These are phyloP conservation scores for Primulina huaijiensis DNA, from an alignment of 257 asterid genomes.

Conservation along the genomic window DNA sequence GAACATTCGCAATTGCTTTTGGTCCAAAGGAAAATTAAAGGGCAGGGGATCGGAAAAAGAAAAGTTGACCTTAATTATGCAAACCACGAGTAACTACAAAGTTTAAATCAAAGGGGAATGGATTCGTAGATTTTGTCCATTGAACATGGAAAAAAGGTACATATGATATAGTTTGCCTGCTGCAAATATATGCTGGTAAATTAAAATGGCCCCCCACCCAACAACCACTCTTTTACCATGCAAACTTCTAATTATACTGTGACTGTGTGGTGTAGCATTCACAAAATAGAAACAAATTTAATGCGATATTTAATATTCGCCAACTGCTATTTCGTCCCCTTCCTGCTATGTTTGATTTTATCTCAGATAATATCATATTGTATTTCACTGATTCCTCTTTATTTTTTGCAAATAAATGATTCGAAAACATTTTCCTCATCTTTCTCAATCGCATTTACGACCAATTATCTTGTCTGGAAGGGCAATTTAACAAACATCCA, in stretches of 20 bases:
- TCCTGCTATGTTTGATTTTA: background rate
- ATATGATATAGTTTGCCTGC: too few species aligned
- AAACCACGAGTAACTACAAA: too few species aligned
- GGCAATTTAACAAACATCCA: constrained; percentile 22
- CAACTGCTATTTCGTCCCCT: constrained; percentile 3
- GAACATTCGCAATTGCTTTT: too few species aligned
- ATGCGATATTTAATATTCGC: background rate
- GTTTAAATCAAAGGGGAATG: background rate
- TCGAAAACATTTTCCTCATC: background rate
- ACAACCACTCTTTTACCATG: too few species aligned
- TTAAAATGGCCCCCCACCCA: background rate
- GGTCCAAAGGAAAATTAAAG: too few species aligned
- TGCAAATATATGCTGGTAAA: background rate
- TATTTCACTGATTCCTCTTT: too few species aligned
- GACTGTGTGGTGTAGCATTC: background rate
- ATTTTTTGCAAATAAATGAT: too few species aligned
- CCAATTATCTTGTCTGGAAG: constrained; percentile 27
- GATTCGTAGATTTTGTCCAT: background rate
- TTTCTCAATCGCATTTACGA: constrained; percentile 16
- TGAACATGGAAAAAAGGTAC: background rate
- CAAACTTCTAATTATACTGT: background rate
- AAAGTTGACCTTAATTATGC: too few species aligned
- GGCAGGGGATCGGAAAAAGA: too few species aligned
- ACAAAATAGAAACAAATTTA: background rate
- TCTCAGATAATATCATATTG: too few species aligned